phyloP scores from a whole-genome alignment of 768 basidiomycete species.

The Xerocomellus amylosporus region DNA sequence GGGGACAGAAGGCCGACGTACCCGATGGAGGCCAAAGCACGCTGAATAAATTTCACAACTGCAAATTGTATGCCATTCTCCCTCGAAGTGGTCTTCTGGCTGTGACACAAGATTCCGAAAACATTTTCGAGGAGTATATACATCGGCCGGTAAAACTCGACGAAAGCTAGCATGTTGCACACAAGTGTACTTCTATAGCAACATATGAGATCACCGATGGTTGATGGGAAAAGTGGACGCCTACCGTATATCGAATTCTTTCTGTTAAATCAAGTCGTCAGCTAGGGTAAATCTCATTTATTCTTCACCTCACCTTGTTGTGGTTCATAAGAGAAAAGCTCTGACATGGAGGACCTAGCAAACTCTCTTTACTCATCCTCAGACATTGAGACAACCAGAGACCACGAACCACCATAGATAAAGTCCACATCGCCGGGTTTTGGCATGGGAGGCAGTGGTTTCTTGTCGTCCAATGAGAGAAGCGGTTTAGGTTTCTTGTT shows the following conservation, averaged over 20 bases:
- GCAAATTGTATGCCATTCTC: constrained; percentile 47
- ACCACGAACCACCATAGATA: constrained; percentile 63
- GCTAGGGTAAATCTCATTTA: background rate
- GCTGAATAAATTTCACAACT: constrained; percentile 64
- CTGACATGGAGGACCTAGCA: constrained; percentile 71
- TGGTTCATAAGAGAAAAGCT: constrained; percentile 67
- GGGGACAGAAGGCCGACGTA: constrained; percentile 29
- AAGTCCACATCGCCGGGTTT: constrained; percentile 60
- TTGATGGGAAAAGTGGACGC: background rate
- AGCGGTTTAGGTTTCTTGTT: constrained; percentile 42
- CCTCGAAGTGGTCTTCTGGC: constrained; percentile 40
- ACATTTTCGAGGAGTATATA: constrained; percentile 78
- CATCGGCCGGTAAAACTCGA: constrained; percentile 59
- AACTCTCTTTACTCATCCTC: background rate
- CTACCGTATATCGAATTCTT: constrained; percentile 59
- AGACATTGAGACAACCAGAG: background rate
- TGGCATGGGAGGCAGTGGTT: constrained; percentile 48
- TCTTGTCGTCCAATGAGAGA: constrained; percentile 39
- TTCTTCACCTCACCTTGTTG: constrained; percentile 42
- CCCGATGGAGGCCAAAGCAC: constrained; percentile 63
- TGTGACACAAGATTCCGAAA: constrained; percentile 52
- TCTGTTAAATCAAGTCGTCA: constrained; percentile 33
- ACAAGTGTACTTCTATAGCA: constrained; percentile 54
- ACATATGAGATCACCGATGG: background rate
- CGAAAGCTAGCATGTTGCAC: constrained; percentile 68